Percentiles rank a stretch among this genome's conserved stretches.
Conservation (phyloP, 2,329 filamentous ascomycete genomes). For the Lachnellula willkommii region DNA sequence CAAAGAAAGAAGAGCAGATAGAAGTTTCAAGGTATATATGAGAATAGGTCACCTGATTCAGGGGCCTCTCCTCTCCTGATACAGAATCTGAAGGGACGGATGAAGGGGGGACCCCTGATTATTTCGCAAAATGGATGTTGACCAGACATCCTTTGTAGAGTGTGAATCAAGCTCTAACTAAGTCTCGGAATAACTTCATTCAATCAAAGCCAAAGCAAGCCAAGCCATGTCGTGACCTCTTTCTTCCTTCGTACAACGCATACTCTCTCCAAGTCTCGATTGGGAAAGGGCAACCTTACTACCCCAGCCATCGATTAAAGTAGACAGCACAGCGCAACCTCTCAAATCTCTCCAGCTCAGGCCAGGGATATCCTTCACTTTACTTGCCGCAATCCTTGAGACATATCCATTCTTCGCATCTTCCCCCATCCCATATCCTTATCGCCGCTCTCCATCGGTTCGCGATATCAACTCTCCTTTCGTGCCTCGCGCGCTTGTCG, state of each 20-base stretch:
- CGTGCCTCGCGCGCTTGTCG: not conserved
- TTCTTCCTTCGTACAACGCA: not conserved
- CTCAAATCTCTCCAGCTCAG: not conserved
- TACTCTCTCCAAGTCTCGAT: constrained; percentile 1
- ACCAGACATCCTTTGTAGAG: not conserved
- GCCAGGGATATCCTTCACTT: not conserved
- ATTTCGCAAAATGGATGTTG: not conserved
- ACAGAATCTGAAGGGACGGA: not conserved
- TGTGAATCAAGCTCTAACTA: not conserved
- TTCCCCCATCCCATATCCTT: not conserved
- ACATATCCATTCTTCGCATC: constrained; percentile 1
- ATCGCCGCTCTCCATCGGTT: not conserved
- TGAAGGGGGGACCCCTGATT: not conserved
- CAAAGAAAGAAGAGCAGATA: no score
- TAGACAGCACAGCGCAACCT: constrained; percentile 1
- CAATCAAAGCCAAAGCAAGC: no score
- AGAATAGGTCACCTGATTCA: not conserved
- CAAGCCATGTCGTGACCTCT: not conserved
- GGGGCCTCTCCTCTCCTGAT: not conserved
- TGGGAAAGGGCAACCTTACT: constrained; percentile 6
- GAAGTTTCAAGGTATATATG: no score
- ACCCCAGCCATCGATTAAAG: constrained; percentile 17
- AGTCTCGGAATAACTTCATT: no score
- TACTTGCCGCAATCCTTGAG: constrained; percentile 2
- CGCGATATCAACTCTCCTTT: not conserved